Evolutionary conservation across 176 grass and related monocot genomes (phyloP).

Genomic region (Avena eriantha): DNA sequence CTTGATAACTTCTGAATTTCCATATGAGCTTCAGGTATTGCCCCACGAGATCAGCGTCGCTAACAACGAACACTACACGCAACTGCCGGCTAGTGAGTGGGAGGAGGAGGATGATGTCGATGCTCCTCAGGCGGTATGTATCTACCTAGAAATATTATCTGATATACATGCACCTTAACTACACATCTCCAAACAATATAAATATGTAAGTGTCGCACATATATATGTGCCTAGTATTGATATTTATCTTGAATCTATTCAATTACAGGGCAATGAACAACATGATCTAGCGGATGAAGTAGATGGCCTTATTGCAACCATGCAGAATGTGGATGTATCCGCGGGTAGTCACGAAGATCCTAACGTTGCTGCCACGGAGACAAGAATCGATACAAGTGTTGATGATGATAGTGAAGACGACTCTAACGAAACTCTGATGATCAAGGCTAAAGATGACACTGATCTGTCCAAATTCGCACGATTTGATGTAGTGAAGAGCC

Average conservation of each 20-base stretch:
- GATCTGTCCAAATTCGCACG: background rate
- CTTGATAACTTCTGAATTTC: background rate
- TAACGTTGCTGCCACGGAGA: background rate
- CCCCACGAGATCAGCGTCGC: background rate
- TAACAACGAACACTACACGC: background rate
- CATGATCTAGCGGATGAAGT: background rate
- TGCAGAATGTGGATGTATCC: background rate
- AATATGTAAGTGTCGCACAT: background rate
- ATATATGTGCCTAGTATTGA: no score
- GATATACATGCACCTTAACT: background rate
- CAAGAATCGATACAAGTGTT: background rate
- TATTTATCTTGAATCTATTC: background rate
- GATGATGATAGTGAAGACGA: background rate
- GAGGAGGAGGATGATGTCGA: background rate
- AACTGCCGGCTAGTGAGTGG: background rate
- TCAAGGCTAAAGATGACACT: background rate
- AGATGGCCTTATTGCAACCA: background rate
- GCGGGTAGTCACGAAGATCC: background rate
- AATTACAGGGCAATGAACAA: background rate
- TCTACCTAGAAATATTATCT: background rate
- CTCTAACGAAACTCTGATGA: background rate
- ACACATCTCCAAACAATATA: no score
- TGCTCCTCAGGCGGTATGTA: background rate
- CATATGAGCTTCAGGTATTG: background rate
- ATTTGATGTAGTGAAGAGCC: background rate